Evolutionary conservation across 164 flowering plant species (phyloP).

Genomic region (grape (Vitis vinifera)): DNA sequence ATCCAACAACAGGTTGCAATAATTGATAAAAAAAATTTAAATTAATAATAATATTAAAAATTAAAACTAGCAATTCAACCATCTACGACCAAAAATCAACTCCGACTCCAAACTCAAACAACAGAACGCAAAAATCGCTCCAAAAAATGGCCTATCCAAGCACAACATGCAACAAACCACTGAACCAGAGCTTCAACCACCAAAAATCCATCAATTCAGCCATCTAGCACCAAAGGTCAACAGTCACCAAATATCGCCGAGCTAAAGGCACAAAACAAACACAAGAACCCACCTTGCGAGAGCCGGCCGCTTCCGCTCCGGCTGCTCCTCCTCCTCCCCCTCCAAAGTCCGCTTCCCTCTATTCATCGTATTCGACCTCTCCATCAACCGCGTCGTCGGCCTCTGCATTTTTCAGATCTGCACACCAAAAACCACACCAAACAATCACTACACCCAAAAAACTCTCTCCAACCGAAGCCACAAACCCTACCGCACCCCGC

Average conservation of each 20-base stretch:
- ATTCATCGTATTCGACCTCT: slow-evolving; percentile 48
- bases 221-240: too few relatives aligned
- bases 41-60: too few relatives aligned
- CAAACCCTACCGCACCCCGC: not conserved
- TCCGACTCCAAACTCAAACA: not conserved
- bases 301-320: slow-evolving; percentile 68
- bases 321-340: slow-evolving; percentile 51
- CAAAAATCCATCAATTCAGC: too few relatives aligned
- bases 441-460: too few relatives aligned
- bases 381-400: slow-evolving; percentile 51
- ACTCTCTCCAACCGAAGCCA: not conserved
- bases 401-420: slow-evolving; percentile 57
- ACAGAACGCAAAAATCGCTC: too few relatives aligned
- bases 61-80: not conserved
- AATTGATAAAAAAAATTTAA: too few relatives aligned
- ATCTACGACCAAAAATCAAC: not conserved
- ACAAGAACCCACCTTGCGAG: slow-evolving; percentile 51
- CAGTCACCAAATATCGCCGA: not conserved
- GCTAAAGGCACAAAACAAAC: too few relatives aligned
- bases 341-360: slow-evolving; percentile 59
- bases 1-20: too few relatives aligned
- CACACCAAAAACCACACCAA: slow-evolving; percentile 10
- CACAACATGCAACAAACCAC: not conserved
- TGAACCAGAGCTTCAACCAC: too few relatives aligned
- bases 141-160: too few relatives aligned